Evolutionary conservation across 2,329 filamentous ascomycete species (phyloP).

Genomic region (Bipolaris gigantea): DNA sequence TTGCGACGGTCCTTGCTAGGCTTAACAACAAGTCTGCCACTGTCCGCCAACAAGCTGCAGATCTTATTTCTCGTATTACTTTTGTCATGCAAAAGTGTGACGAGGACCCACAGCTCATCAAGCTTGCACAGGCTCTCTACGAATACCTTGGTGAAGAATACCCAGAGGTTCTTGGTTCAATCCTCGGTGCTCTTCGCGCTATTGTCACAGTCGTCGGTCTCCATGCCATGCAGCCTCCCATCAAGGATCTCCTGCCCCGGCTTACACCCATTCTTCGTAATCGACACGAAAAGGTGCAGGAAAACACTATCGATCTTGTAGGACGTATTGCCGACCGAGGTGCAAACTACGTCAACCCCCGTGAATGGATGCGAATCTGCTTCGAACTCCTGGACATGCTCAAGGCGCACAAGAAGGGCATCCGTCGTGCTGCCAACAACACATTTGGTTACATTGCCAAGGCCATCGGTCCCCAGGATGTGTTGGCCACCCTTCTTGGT

Average conservation of each 20-base stretch:
- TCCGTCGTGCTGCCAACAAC: slow-evolving; percentile 96
- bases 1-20: slow-evolving; percentile 93
- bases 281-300: slow-evolving; percentile 97
- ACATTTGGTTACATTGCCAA: slow-evolving; percentile 99
- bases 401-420: slow-evolving; percentile 99
- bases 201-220: slow-evolving; percentile 99
- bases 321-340: slow-evolving; percentile 97
- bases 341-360: slow-evolving; percentile 91
- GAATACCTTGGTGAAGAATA: slow-evolving; percentile 99
- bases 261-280: slow-evolving; percentile 98
- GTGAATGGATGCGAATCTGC: slow-evolving; percentile 99
- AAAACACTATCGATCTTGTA: slow-evolving; percentile 97
- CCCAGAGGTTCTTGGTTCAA: slow-evolving; percentile 94
- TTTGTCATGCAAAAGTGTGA: slow-evolving; percentile 99
- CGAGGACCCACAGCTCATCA: slow-evolving; percentile 93
- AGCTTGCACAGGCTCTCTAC: slow-evolving; percentile 91
- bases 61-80: slow-evolving; percentile 93
- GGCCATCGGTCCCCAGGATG: slow-evolving; percentile 96
- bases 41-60: slow-evolving; percentile 93
- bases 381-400: slow-evolving; percentile 99
- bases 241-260: slow-evolving; percentile 91
- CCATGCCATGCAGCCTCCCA: slow-evolving; percentile 96
- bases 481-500: slow-evolving; percentile 91
- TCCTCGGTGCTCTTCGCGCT: slow-evolving; percentile 88
- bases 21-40: slow-evolving; percentile 98